Evolutionary conservation across 2,329 filamentous ascomycete species (phyloP).

Genomic region (Cyanodermella asteris): DNA sequence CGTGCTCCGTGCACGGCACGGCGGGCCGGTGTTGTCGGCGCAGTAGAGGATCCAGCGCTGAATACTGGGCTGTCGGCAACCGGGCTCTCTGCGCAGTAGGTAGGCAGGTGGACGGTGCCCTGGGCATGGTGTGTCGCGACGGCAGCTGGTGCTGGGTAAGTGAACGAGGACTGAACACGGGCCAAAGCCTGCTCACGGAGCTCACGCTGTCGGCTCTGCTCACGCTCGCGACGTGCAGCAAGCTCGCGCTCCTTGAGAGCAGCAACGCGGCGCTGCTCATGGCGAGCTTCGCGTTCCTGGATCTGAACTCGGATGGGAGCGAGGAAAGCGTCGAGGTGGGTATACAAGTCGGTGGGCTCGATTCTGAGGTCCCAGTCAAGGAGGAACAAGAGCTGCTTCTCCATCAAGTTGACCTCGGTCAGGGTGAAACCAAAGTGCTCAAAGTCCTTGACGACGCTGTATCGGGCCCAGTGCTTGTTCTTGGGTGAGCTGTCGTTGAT

Average conservation of each 20-base stretch:
- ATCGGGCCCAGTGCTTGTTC: constrained; percentile 99
- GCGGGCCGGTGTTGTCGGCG: constrained; percentile 3
- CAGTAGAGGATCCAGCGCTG: constrained; percentile 4
- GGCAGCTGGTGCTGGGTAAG: constrained; percentile 2
- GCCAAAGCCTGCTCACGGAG: constrained; percentile 5
- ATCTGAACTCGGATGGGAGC: constrained; percentile 51
- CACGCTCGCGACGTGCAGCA: too few species aligned
- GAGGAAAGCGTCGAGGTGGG: constrained; percentile 71
- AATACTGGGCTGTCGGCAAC: constrained; percentile 5
- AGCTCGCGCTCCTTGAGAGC: constrained; percentile 21
- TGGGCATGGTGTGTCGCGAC: constrained; percentile 5
- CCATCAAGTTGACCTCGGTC: constrained; percentile 97
- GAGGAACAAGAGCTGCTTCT: constrained; percentile 90
- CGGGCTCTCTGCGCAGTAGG: constrained; percentile 7
- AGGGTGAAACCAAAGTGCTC: constrained; percentile 75
- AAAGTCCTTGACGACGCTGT: constrained; percentile 54
- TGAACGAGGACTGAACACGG: constrained; percentile 4
- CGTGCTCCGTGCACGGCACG: constrained; percentile 9
- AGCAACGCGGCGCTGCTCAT: constrained; percentile 18
- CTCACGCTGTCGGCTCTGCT: constrained; percentile 7
- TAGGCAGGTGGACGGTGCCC: constrained; percentile 6
- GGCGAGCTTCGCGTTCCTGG: constrained; percentile 29
- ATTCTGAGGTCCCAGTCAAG: constrained; percentile 89
- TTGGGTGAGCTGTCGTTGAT: constrained; percentile 96
- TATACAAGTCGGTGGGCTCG: constrained; percentile 63